These are phyloP conservation scores for Penicillium pancosmium DNA, from an alignment of 495 filamentous ascomycete genomes.

Conservation along the genomic window DNA sequence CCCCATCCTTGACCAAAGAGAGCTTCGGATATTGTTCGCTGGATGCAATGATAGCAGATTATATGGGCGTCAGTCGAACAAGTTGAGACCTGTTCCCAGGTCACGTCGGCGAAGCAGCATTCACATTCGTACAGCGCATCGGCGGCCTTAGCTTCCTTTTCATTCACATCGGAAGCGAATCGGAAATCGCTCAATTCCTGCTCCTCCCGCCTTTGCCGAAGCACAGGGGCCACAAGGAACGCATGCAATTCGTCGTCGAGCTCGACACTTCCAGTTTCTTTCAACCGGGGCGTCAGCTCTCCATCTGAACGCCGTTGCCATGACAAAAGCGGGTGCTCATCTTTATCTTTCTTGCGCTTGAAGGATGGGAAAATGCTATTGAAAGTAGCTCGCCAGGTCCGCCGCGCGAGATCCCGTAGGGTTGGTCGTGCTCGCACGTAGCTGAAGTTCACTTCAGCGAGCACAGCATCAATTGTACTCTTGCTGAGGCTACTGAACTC, in stretches of 20 bases:
- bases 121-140: conserved; percentile 82
- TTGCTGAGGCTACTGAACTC: conserved; percentile 83
- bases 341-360: conserved; percentile 60
- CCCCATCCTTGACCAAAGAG: conserved; percentile 92
- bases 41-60: conserved; percentile 84
- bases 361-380: conserved; percentile 72
- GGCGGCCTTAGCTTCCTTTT: conserved; percentile 69
- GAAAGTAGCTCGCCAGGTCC: conserved; percentile 85
- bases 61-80: conserved; percentile 75
- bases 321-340: conserved; percentile 63
- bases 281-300: conserved; percentile 59
- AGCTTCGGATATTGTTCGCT: conserved; percentile 75
- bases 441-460: conserved; percentile 88
- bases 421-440: conserved; percentile 78
- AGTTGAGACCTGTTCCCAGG: conserved; percentile 80
- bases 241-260: conserved; percentile 78
- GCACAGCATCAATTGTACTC: conserved; percentile 81
- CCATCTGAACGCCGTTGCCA: conserved; percentile 59
- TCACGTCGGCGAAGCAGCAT: conserved; percentile 79
- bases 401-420: conserved; percentile 71
- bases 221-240: conserved; percentile 65
- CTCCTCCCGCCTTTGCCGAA: conserved; percentile 53
- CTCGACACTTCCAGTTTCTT: conserved; percentile 73
- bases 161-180: conserved; percentile 71
- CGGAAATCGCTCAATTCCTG: conserved; percentile 63